A percentile compares a stretch with the other conserved stretches of the same genome.
Evolutionary conservation across 257 asterid species (phyloP).

Genomic region (Agastache rugosa): DNA sequence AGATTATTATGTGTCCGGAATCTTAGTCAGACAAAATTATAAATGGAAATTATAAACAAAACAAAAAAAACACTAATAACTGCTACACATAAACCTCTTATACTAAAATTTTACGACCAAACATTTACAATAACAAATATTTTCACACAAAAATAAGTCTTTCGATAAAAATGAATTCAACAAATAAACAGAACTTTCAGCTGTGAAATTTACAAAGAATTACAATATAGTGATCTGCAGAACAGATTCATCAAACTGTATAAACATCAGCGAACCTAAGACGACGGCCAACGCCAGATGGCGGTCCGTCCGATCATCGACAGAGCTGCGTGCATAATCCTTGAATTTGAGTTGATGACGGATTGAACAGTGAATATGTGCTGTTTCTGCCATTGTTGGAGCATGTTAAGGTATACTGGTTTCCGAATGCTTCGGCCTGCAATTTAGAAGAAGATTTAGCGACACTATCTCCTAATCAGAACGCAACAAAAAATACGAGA

Average conservation of each 20-base stretch:
- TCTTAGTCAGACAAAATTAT: too few relatives aligned
- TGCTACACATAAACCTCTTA: neutral
- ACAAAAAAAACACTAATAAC: neutral
- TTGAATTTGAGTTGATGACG: conserved; percentile 56
- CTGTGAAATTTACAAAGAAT: conserved; percentile 35
- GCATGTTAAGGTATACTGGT: conserved; percentile 67
- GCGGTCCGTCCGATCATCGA: conserved; percentile 42
- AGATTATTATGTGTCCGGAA: too few relatives aligned
- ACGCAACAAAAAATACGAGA: neutral
- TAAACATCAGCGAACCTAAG: conserved; percentile 14
- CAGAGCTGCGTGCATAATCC: conserved; percentile 78
- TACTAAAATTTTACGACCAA: neutral
- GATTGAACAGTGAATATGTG: conserved; percentile 53
- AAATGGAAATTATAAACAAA: too few relatives aligned
- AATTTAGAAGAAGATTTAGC: conserved; percentile 9
- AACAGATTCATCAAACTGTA: conserved; percentile 3
- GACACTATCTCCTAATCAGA: neutral
- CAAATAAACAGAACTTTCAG: neutral
- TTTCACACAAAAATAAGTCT: neutral
- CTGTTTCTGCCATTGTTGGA: conserved; percentile 56
- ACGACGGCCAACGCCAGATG: neutral
- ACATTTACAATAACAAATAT: neutral
- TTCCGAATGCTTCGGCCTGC: conserved; percentile 68
- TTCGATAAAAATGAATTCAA: neutral
- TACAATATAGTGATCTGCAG: neutral